These are phyloP conservation scores for Hymenoscyphus salicellus DNA, from an alignment of 2,329 filamentous ascomycete species.

Conservation along the genomic window DNA sequence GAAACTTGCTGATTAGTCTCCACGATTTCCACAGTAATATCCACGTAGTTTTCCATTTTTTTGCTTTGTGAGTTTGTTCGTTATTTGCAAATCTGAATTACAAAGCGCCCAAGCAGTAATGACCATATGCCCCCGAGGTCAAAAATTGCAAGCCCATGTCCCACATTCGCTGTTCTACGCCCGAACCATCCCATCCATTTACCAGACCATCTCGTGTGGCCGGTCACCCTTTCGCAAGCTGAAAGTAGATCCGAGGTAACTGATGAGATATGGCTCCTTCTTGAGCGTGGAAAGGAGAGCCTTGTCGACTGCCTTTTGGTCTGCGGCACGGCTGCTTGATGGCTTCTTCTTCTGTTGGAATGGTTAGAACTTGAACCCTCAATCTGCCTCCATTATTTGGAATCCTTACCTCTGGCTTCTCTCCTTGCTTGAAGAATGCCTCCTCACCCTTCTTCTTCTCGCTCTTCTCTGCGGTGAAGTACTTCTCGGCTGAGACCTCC, in stretches of 20 bases:
- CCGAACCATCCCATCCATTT: conserved; percentile 46
- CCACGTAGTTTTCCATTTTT: conserved; percentile 5
- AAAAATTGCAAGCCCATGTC: conserved; percentile 60
- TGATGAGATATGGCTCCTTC: conserved; percentile 91
- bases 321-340: conserved; percentile 83
- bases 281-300: conserved; percentile 91
- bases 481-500: conserved; percentile 69
- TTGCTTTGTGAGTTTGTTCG: conserved; percentile 35
- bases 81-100: conserved; percentile 38
- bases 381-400: background rate
- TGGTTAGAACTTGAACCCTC: conserved; percentile 17
- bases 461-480: conserved; percentile 95
- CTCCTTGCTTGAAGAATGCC: conserved; percentile 98
- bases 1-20: conserved; percentile 2
- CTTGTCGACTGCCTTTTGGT: conserved; percentile 99
- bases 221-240: conserved; percentile 98
- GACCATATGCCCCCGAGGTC: conserved; percentile 61
- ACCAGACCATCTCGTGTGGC: conserved; percentile 99
- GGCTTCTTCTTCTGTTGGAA: conserved; percentile 90
- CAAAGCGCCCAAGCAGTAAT: conserved; percentile 42
- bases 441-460: conserved; percentile 97
- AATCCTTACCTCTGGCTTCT: conserved; percentile 85
- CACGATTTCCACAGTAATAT: background rate
- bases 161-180: conserved; percentile 43
- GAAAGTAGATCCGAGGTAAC: conserved; percentile 95